Percentiles rank a stretch among this genome's conserved stretches.
These are phyloP conservation scores for Fagus sylvatica DNA, from an alignment of 306 rosid genomes.

Conservation along the genomic window DNA sequence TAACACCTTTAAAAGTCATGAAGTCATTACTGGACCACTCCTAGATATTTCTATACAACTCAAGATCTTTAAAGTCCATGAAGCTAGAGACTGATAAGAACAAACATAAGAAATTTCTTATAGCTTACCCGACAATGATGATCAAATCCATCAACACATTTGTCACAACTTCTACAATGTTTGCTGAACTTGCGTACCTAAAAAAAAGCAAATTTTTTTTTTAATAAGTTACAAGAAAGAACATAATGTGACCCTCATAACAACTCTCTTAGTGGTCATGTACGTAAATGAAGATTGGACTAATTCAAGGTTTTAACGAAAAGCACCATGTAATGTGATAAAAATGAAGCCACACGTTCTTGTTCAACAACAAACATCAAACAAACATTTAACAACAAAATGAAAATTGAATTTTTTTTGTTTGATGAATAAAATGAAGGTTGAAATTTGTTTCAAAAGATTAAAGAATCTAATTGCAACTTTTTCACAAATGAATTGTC, in stretches of 20 bases:
- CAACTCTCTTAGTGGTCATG: background rate
- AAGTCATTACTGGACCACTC: background rate
- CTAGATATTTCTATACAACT: background rate
- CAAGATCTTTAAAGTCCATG: background rate
- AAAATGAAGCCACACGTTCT: background rate
- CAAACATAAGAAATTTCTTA: background rate
- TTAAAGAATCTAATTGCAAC: background rate
- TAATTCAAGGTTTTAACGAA: background rate
- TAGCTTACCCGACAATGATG: constrained; percentile 78
- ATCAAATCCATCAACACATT: constrained; percentile 88
- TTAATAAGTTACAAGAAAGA: background rate
- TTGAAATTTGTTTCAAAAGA: background rate
- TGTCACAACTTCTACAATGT: constrained; percentile 85
- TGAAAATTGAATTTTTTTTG: background rate
- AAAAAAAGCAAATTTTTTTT: constrained; percentile 9
- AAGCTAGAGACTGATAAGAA: background rate
- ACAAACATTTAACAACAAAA: background rate
- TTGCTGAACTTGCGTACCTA: constrained; percentile 83
- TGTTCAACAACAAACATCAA: background rate
- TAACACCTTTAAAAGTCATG: background rate
- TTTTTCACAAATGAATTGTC: background rate
- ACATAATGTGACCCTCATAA: constrained; percentile 1
- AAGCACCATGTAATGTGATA: background rate
- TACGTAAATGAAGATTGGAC: background rate
- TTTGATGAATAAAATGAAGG: too few relatives aligned